These are phyloP conservation scores for Clavaria fumosa DNA, from an alignment of 768 basidiomycete genomes.

Conservation along the genomic window DNA sequence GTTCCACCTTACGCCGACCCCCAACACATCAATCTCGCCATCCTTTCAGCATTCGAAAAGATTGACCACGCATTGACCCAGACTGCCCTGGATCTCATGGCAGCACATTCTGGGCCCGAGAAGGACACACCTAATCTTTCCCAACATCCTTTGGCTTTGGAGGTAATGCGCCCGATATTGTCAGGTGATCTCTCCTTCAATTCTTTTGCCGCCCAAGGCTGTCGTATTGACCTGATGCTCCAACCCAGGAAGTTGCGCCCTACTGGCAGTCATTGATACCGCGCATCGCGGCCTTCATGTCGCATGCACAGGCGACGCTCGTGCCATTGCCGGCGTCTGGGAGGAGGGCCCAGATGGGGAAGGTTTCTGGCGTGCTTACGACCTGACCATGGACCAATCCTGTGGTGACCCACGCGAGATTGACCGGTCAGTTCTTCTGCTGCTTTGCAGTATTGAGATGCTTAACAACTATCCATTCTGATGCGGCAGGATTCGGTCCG, in stretches of 20 bases:
- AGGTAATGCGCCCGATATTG: slow-evolving; percentile 70
- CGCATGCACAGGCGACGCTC: slow-evolving; percentile 84
- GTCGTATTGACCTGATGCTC: slow-evolving; percentile 5
- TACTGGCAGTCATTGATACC: slow-evolving; percentile 80
- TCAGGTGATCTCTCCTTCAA: slow-evolving; percentile 31
- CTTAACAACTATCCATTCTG: background rate
- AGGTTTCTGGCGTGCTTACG: slow-evolving; percentile 82
- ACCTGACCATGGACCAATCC: slow-evolving; percentile 93
- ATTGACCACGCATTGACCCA: slow-evolving; percentile 78
- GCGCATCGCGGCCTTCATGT: slow-evolving; percentile 73
- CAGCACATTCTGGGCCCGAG: slow-evolving; percentile 37
- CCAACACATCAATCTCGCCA: slow-evolving; percentile 41
- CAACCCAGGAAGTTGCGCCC: slow-evolving; percentile 67
- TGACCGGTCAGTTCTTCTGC: slow-evolving; percentile 37
- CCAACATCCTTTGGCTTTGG: slow-evolving; percentile 51
- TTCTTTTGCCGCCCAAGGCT: slow-evolving; percentile 8
- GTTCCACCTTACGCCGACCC: slow-evolving; percentile 21
- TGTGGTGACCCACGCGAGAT: slow-evolving; percentile 80
- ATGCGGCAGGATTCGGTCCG: slow-evolving; percentile 47
- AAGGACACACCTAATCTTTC: slow-evolving; percentile 49
- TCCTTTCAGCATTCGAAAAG: slow-evolving; percentile 61
- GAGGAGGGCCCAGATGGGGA: slow-evolving; percentile 48
- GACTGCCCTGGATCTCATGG: slow-evolving; percentile 61
- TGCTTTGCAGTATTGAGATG: background rate
- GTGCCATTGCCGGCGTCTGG: slow-evolving; percentile 93